phyloP scores from a whole-genome alignment of 768 basidiomycete genomes.

The Pleurotus djamor region DNA sequence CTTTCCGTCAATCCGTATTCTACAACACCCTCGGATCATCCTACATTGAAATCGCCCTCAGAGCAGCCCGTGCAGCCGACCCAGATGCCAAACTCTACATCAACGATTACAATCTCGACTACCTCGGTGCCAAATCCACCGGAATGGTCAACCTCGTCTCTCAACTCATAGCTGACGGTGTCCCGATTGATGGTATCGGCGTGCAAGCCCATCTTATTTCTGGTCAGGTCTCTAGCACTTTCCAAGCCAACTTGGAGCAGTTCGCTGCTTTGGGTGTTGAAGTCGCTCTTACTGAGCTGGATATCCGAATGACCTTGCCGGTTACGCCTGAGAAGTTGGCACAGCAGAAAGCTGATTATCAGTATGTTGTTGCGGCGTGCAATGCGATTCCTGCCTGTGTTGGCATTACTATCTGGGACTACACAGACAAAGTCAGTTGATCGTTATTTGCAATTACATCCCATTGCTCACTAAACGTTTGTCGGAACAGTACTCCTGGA shows the following conservation, averaged over 20 bases:
- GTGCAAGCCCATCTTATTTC: slow-evolving; percentile 61
- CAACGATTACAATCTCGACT: slow-evolving; percentile 30
- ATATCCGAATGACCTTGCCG: slow-evolving; percentile 59
- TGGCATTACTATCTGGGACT: slow-evolving; percentile 46
- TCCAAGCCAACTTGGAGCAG: slow-evolving; percentile 46
- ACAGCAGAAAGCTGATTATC: slow-evolving; percentile 59
- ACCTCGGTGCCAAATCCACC: slow-evolving; percentile 49
- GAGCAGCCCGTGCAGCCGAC: slow-evolving; percentile 52
- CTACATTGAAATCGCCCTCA: slow-evolving; percentile 52
- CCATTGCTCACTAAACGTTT: background rate
- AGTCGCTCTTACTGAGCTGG: slow-evolving; percentile 68
- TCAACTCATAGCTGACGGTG: slow-evolving; percentile 40
- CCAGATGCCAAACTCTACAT: slow-evolving; percentile 53
- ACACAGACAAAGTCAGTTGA: slow-evolving; percentile 34
- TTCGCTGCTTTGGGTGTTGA: slow-evolving; percentile 63
- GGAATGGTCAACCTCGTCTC: slow-evolving; percentile 53
- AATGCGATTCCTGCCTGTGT: slow-evolving; percentile 37
- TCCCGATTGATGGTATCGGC: slow-evolving; percentile 62
- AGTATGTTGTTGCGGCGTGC: slow-evolving; percentile 55
- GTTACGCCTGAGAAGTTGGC: slow-evolving; percentile 42
- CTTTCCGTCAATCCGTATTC: slow-evolving; percentile 51
- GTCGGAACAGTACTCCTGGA: slow-evolving; percentile 33
- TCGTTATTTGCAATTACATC: background rate
- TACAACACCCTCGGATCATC: slow-evolving; percentile 44
- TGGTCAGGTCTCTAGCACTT: slow-evolving; percentile 46